Evolutionary conservation across 1,139 yeast genomes (phyloP).

Genomic region (Sugiyamaella novakii): DNA sequence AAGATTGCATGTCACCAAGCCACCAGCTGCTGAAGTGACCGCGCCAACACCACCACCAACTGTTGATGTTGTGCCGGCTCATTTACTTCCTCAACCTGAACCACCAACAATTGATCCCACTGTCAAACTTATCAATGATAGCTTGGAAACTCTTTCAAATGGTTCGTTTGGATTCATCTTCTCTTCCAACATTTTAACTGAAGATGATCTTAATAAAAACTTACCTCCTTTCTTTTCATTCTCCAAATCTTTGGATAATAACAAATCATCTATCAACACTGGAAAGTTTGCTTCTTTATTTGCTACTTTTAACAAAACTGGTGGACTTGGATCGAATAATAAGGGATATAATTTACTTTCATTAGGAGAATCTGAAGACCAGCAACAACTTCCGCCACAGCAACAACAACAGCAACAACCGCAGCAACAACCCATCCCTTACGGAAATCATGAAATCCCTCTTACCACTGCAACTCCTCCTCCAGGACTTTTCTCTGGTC

Average conservation of each 20-base stretch:
- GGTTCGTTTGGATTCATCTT: constrained; percentile 42
- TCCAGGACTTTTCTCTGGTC: constrained; percentile 35
- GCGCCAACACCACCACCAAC: constrained; percentile 18
- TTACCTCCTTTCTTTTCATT: constrained; percentile 51
- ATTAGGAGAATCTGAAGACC: constrained; percentile 14
- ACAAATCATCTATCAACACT: constrained; percentile 1
- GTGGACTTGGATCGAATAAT: constrained; percentile 20
- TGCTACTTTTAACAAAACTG: constrained; percentile 22
- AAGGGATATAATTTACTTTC: constrained; percentile 14
- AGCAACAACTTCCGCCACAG: constrained; percentile 12
- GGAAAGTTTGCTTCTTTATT: constrained; percentile 22
- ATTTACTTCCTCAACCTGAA: constrained; percentile 28
- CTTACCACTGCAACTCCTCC: constrained; percentile 33
- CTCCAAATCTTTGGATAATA: constrained; percentile 38
- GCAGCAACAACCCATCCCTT: background rate
- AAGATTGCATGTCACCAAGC: constrained; percentile 21
- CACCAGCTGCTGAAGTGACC: constrained; percentile 12
- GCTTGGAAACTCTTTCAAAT: constrained; percentile 39
- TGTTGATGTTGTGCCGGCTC: constrained; percentile 24
- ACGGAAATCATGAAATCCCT: constrained; percentile 20
- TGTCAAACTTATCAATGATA: constrained; percentile 39
- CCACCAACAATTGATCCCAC: constrained; percentile 39
- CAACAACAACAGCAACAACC: constrained; percentile 8
- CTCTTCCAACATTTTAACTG: constrained; percentile 42
- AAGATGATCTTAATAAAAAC: constrained; percentile 35